phyloP scores from a whole-genome alignment of 352 stramenopile species.

The Globisporangium solare region DNA sequence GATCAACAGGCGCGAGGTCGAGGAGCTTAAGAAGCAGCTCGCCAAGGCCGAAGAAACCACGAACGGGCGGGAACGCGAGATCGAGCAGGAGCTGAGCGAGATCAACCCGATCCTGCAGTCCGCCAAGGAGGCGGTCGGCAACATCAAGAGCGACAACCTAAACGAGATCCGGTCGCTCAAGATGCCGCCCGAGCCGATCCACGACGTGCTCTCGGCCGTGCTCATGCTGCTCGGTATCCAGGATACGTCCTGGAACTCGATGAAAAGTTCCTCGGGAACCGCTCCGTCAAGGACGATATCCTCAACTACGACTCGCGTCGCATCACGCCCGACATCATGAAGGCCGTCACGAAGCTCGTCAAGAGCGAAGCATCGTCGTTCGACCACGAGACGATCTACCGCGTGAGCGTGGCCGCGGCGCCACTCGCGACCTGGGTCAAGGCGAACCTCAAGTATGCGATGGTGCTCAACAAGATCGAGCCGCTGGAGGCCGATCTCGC shows the following conservation, averaged over 20 bases:
- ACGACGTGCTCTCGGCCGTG: conserved; percentile 92
- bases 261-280: conserved; percentile 97
- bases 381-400: conserved; percentile 92
- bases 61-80: conserved; percentile 86
- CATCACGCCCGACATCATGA: conserved; percentile 89
- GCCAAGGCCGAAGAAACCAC: conserved; percentile 88
- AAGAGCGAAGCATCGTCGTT: conserved; percentile 92
- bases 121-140: conserved; percentile 88
- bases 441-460: conserved; percentile 93
- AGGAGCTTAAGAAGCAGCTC: conserved; percentile 90
- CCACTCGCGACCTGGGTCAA: conserved; percentile 95
- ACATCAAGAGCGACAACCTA: conserved; percentile 95
- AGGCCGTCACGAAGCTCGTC: conserved; percentile 90
- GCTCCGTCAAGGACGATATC: conserved; percentile 95
- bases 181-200: conserved; percentile 93
- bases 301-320: conserved; percentile 93
- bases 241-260: conserved; percentile 94
- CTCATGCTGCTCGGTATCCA: conserved; percentile 94
- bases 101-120: conserved; percentile 91
- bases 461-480: conserved; percentile 95
- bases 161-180: conserved; percentile 95
- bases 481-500: conserved; percentile 89
- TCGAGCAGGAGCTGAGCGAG: conserved; percentile 90
- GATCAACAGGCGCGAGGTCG: conserved; percentile 86
- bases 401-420: conserved; percentile 91